Evolutionary conservation across 1,284 basidiomycete species (phyloP), one percentile per base, ranked within the genome.

Genomic region (Ustilago curta): DNA sequence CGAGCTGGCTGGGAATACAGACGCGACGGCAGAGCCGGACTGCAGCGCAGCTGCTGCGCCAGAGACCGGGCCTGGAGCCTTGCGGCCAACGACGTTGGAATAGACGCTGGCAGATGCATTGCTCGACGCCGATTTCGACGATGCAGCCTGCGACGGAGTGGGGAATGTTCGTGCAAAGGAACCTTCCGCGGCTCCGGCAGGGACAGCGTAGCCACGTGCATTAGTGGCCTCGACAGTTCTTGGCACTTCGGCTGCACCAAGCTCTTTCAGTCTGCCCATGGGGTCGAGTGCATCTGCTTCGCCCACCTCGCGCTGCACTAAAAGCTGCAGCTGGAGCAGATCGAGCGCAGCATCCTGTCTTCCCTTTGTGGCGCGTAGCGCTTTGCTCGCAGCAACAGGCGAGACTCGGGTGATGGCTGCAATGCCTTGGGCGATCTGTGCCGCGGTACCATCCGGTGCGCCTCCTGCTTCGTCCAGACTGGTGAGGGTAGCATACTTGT

Each of bases 321-420:
- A 53, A 8, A 58, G 59, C 45, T 77, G 54, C 43, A 84, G 65
- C 27, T 82, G 70, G 3, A 83, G 50, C n/a, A 84, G 51, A 56
- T 84, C 83, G 29, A 84, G 54, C 19, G 77, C 75, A 2, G 82
- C 77, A 42, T 82, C 79, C 47, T 82, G 76, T 32, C 76, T 54
- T 2, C 81, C 83, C 40, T 77, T 71, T 5, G 82, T 81, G 18
- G 82, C 79, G 18, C 70, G 63, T 14, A 83, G 50, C 3, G 78
- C 78, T 44, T 63, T 61, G 11, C 53, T 39, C 3, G 80, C 74
- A 5, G 59, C 32, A 6, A 42, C 18, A 9, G 19, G 37, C 12
- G 57, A 54, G 8, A 62, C 52, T 0, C 52, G 64, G 1, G 77
- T 56, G 31, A 84, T 65, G 5, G 57, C 59, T 0, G 69, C 65